Percentiles rank a stretch among this genome's conserved stretches.
phyloP scores from a whole-genome alignment of 1,139 yeast genomes.

The Debaryomyces coudertii region DNA sequence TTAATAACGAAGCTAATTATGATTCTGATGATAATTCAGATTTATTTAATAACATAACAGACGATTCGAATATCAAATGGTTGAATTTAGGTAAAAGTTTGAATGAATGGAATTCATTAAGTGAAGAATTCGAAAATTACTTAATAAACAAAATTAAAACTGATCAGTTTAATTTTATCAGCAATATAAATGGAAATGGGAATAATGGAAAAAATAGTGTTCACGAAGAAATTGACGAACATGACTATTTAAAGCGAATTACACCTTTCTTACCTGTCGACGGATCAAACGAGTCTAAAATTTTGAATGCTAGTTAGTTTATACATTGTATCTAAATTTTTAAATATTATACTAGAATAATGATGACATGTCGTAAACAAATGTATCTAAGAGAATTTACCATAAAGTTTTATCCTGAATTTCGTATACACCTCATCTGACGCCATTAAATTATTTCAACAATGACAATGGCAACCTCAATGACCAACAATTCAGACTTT shows the following conservation, averaged over 20 bases:
- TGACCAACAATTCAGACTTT: too few relatives aligned
- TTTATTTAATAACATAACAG: slow-evolving; percentile 8
- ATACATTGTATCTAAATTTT: background rate
- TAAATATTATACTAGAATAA: background rate
- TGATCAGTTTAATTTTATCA: slow-evolving; percentile 33
- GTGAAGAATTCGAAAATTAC: slow-evolving; percentile 62
- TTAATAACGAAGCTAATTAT: slow-evolving; percentile 9
- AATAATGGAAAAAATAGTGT: slow-evolving; percentile 10
- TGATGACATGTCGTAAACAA: background rate
- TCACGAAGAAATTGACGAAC: slow-evolving; percentile 27
- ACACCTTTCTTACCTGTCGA: slow-evolving; percentile 49
- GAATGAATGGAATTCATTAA: slow-evolving; percentile 62
- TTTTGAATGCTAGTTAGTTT: slow-evolving; percentile 39
- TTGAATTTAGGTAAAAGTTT: slow-evolving; percentile 61
- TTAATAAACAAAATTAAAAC: slow-evolving; percentile 43
- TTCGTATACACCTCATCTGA: too few relatives aligned
- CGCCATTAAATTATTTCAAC: too few relatives aligned
- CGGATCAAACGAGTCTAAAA: slow-evolving; percentile 39
- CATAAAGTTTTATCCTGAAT: too few relatives aligned
- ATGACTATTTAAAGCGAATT: slow-evolving; percentile 39
- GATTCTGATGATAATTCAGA: slow-evolving; percentile 4
- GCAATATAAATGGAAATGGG: slow-evolving; percentile 1
- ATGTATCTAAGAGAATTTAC: too few relatives aligned
- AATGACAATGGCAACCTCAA: too few relatives aligned
- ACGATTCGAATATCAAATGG: slow-evolving; percentile 18